phyloP scores from a whole-genome alignment of 2,329 filamentous ascomycete species.

The Zarea fungicola region DNA sequence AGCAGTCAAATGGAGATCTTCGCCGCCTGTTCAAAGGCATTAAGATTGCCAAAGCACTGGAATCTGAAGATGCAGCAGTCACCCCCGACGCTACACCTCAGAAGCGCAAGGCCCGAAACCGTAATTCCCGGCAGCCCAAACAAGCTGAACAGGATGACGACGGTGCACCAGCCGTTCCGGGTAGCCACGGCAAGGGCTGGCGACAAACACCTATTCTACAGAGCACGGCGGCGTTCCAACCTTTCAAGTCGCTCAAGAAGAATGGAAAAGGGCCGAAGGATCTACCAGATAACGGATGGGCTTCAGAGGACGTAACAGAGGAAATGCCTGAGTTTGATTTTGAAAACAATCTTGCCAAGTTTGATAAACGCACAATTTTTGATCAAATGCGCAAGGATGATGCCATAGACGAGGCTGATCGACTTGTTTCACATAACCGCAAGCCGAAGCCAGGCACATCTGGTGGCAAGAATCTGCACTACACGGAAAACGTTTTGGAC shows the following conservation, averaged over 20 bases:
- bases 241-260: constrained; percentile 56
- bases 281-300: constrained; percentile 73
- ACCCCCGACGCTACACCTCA: constrained; percentile 21
- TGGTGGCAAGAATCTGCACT: constrained; percentile 85
- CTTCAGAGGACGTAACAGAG: constrained; percentile 92
- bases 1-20: constrained; percentile 3
- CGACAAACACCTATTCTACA: constrained; percentile 56
- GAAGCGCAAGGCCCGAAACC: constrained; percentile 28
- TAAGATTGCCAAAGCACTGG: constrained; percentile 17
- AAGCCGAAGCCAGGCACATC: constrained; percentile 62
- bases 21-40: constrained; percentile 18
- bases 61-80: constrained; percentile 18
- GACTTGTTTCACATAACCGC: constrained; percentile 87
- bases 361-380: constrained; percentile 89
- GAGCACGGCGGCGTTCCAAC: constrained; percentile 57
- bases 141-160: constrained; percentile 21
- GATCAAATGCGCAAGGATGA: constrained; percentile 88
- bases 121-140: constrained; percentile 29
- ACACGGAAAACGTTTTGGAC: constrained; percentile 86
- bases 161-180: constrained; percentile 21
- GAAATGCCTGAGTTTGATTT: constrained; percentile 96
- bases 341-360: constrained; percentile 81
- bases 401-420: constrained; percentile 78
- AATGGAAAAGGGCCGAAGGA: constrained; percentile 41
- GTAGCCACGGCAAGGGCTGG: constrained; percentile 48